These are phyloP conservation scores for Ramaria rubella DNA, from an alignment of 768 basidiomycete species.

Conservation along the genomic window DNA sequence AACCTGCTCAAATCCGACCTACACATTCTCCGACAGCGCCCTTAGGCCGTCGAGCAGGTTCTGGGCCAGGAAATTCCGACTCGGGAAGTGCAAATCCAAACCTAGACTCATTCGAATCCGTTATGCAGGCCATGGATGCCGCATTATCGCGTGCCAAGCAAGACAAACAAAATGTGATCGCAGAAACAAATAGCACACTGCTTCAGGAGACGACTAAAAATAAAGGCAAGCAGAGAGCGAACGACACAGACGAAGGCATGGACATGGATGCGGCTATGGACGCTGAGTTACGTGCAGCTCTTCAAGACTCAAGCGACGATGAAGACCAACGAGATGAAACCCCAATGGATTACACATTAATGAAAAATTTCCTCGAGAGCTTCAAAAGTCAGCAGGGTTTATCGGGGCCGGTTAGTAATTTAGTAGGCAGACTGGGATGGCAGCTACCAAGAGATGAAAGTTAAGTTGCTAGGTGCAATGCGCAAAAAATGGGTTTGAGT, in stretches of 20 bases:
- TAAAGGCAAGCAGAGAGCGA: slow-evolving; percentile 44
- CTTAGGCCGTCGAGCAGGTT: slow-evolving; percentile 6
- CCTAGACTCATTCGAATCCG: slow-evolving; percentile 88
- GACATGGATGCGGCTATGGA: slow-evolving; percentile 88
- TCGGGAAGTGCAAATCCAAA: slow-evolving; percentile 51
- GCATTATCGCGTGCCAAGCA: slow-evolving; percentile 54
- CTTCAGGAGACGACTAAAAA: slow-evolving; percentile 13
- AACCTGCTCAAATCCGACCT: neutral
- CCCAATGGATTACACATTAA: slow-evolving; percentile 78
- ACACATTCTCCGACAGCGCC: neutral
- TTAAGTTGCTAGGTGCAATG: neutral
- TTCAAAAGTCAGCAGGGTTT: slow-evolving; percentile 88
- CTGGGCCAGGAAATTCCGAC: slow-evolving; percentile 4
- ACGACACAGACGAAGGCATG: slow-evolving; percentile 42
- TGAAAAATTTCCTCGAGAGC: slow-evolving; percentile 96
- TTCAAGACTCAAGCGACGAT: slow-evolving; percentile 53
- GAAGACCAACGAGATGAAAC: slow-evolving; percentile 43
- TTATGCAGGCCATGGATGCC: slow-evolving; percentile 93
- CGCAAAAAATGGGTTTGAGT: neutral
- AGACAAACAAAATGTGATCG: slow-evolving; percentile 10
- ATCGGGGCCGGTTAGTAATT: slow-evolving; percentile 85
- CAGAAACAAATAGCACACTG: neutral
- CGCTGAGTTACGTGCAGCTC: slow-evolving; percentile 62
- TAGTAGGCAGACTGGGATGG: slow-evolving; percentile 80
- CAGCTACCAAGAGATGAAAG: slow-evolving; percentile 60